Evolutionary conservation across 2,329 filamentous ascomycete genomes (phyloP), one percentile per base, ranked within the genome.

Genomic region (Colletotrichum cereale): DNA sequence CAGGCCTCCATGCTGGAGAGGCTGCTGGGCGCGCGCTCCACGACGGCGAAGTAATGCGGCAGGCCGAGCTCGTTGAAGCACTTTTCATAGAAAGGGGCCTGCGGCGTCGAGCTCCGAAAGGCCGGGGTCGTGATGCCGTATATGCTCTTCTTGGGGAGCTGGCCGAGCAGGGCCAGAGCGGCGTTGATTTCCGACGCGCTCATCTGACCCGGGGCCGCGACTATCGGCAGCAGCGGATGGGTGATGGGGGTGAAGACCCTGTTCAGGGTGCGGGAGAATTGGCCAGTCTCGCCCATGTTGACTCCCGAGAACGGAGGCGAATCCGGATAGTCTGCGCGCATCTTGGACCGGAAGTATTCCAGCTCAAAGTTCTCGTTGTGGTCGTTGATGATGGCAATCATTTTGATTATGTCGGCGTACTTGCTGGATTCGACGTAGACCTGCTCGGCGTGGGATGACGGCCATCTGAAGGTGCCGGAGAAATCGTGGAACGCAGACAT

Each of bases 401-500:
- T 96, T 84, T 96, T 97, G 78, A 97, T 91, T 68, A 97, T 93
- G 79, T 97, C 93, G 57, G 92, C 92, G 75, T 95, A 94, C 70
- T 89, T 89, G 57, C 89, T 88, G 11, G 92, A 93, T 75, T 91
- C 88, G 71, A 89, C 84, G 75, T 95, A 97, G 5, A 96, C 87
- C 14, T 88, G 84, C 76, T 93, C 89, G 1, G 93, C 93, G 75
- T 92, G 88, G 8, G 88, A 82, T 0, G 93, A 93, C 0, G 92
- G 92, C 94, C 94, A 97, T 77, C 91, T 93, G 86, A 96, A 96
- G 0, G 86, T 91, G 2, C 93, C 93, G 0, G 93, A 95, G 77
- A 96, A 96, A 82, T 96, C 94, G 79, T 97, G 94, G 77, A 96
- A 96, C 16, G 94, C 94, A n/a, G 93, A 96, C 84, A 97, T 95